A percentile compares a stretch with the other conserved stretches of the same genome.
Evolutionary conservation across 2,329 filamentous ascomycete genomes (phyloP).

Genomic region (Alternaria novae-zelandiae): DNA sequence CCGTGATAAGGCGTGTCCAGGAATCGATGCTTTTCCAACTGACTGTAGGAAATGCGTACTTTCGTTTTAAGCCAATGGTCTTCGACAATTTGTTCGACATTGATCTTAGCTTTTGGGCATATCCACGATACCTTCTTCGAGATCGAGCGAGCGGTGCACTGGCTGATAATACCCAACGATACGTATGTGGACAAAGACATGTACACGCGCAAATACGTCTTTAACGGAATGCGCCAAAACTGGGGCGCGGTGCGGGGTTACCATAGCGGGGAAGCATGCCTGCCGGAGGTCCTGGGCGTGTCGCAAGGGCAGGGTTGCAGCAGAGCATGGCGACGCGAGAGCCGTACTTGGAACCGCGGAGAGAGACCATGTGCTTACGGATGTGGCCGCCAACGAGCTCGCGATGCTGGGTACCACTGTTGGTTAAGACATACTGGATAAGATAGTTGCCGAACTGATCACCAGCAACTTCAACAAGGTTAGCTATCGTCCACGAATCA

Average conservation of each 20-base stretch:
- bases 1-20: conserved; percentile 27
- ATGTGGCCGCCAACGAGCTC: conserved; percentile 94
- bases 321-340: conserved; percentile 99
- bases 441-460: conserved; percentile 99
- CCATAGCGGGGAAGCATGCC: conserved; percentile 57
- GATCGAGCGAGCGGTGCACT: conserved; percentile 38
- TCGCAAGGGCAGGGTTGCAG: conserved; percentile 89
- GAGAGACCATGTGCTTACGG: conserved; percentile 98
- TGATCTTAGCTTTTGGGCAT: conserved; percentile 37
- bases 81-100: conserved; percentile 40
- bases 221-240: conserved; percentile 41
- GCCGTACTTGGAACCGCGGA: conserved; percentile 97
- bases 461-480: conserved; percentile 70
- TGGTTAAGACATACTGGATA: conserved; percentile 94
- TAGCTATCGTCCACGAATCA: conserved; percentile 13
- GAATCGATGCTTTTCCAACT: conserved; percentile 35
- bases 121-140: conserved; percentile 43
- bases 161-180: conserved; percentile 39
- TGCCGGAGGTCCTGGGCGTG: conserved; percentile 83
- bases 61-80: conserved; percentile 40
- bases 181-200: conserved; percentile 28
- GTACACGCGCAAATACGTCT: conserved; percentile 9
- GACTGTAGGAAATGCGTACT: conserved; percentile 31
- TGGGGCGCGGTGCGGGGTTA: conserved; percentile 33
- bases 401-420: conserved; percentile 84